A percentile compares a stretch with the other conserved stretches of the same genome.
Evolutionary conservation across 805 yeast genomes (phyloP).

Genomic region (Lachancea sp.): DNA sequence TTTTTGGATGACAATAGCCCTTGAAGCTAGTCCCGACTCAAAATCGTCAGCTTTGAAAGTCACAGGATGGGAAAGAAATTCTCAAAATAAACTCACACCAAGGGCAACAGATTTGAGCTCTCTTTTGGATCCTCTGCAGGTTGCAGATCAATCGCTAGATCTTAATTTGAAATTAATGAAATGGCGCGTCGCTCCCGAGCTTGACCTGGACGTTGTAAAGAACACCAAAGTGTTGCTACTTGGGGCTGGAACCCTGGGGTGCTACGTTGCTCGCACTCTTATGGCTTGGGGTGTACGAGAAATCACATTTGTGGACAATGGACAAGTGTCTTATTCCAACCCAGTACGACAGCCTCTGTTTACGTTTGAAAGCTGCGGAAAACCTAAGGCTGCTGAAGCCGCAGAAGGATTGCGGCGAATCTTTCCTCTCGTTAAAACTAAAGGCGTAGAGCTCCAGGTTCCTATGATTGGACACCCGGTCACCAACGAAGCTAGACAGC

Average conservation of each 20-base stretch:
- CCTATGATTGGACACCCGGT: constrained; percentile 97
- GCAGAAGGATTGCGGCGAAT: constrained; percentile 64
- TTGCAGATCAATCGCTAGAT: constrained; percentile 90
- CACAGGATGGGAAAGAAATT: constrained; percentile 89
- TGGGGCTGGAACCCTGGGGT: constrained; percentile 97
- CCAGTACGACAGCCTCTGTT: constrained; percentile 94
- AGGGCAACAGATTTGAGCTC: constrained; percentile 77
- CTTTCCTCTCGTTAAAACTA: constrained; percentile 67
- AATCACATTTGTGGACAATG: constrained; percentile 85
- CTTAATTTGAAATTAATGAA: constrained; percentile 88
- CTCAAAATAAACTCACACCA: constrained; percentile 68
- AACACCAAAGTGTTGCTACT: constrained; percentile 60
- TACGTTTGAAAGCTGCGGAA: constrained; percentile 78
- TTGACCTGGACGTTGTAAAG: constrained; percentile 62
- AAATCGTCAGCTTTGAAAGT: constrained; percentile 35
- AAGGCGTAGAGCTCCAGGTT: constrained; percentile 63
- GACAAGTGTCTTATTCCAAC: constrained; percentile 82
- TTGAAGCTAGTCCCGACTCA: not conserved
- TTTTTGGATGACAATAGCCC: constrained; percentile 24
- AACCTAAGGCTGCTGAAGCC: constrained; percentile 71
- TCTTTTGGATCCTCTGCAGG: constrained; percentile 68
- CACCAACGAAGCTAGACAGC: constrained; percentile 46
- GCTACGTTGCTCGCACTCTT: constrained; percentile 78
- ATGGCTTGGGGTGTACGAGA: constrained; percentile 92
- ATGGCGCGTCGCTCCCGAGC: constrained; percentile 86